phyloP scores from a whole-genome alignment of 805 yeast species.

The Blastobotrys muscicola region DNA sequence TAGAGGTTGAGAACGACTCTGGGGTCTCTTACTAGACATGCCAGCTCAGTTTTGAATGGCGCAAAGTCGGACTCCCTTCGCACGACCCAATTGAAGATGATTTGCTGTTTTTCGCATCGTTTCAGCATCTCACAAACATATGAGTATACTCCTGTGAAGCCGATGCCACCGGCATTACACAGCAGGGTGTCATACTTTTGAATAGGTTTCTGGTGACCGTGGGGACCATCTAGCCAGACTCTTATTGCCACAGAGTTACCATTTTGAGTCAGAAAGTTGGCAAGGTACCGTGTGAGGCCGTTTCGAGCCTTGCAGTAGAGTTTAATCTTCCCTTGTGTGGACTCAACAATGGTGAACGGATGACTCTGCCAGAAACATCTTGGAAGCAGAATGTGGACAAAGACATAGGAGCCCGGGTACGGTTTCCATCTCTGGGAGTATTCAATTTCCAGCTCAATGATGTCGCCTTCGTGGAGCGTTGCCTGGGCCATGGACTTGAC shows the following conservation, averaged over 20 bases:
- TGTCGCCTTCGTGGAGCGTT: conserved; percentile 7
- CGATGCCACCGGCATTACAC: conserved; percentile 66
- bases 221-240: conserved; percentile 55
- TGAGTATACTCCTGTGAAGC: conserved; percentile 54
- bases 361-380: conserved; percentile 59
- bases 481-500: conserved; percentile 23
- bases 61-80: conserved; percentile 19
- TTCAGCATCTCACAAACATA: conserved; percentile 22
- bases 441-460: conserved; percentile 20
- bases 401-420: conserved; percentile 49
- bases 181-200: conserved; percentile 45
- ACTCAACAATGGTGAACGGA: conserved; percentile 46
- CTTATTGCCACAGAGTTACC: not conserved
- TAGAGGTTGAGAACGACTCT: conserved; percentile 26
- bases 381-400: conserved; percentile 45
- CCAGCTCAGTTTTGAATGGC: conserved; percentile 25
- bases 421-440: conserved; percentile 40
- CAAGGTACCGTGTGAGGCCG: conserved; percentile 14
- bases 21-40: conserved; percentile 14
- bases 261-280: conserved; percentile 7
- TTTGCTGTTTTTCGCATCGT: conserved; percentile 7
- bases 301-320: conserved; percentile 10
- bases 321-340: conserved; percentile 10
- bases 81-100: conserved; percentile 26
- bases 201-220: conserved; percentile 48